A percentile compares a stretch with the other conserved stretches of the same genome.
Evolutionary conservation across 2,329 filamentous ascomycete genomes (phyloP).

Genomic region (Penicillium italicum): DNA sequence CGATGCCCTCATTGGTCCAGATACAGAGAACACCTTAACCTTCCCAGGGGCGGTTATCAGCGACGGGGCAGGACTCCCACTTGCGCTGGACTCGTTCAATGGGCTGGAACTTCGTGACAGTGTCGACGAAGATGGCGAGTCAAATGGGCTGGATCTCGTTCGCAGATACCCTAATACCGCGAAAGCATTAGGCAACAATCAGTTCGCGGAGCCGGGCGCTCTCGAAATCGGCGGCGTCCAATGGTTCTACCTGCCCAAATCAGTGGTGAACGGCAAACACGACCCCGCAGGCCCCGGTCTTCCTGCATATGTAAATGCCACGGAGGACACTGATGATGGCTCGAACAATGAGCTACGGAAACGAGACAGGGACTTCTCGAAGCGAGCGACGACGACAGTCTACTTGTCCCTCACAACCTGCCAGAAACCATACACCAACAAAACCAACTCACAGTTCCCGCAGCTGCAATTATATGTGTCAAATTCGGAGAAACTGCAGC

Average conservation of each 20-base stretch:
- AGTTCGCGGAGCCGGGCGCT: constrained; percentile 54
- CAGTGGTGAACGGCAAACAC: constrained; percentile 50
- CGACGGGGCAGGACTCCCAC: constrained; percentile 27
- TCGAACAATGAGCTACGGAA: constrained; percentile 16
- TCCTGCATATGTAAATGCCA: constrained; percentile 25
- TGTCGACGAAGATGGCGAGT: constrained; percentile 30
- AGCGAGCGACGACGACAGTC: constrained; percentile 52
- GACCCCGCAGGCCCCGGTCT: constrained; percentile 35
- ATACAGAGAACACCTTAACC: constrained; percentile 49
- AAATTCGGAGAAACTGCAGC: constrained; percentile 57
- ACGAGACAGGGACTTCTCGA: constrained; percentile 15
- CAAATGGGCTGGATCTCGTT: constrained; percentile 47
- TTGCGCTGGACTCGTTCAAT: constrained; percentile 29
- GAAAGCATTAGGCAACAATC: constrained; percentile 61
- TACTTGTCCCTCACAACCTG: constrained; percentile 88
- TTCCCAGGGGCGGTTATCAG: constrained; percentile 33
- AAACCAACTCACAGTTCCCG: constrained; percentile 52
- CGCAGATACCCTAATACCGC: constrained; percentile 53
- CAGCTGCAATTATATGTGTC: constrained; percentile 80
- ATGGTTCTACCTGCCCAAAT: constrained; percentile 61
- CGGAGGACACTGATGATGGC: constrained; percentile 17
- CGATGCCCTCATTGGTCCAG: constrained; percentile 46
- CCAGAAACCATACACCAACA: constrained; percentile 63
- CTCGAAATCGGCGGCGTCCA: constrained; percentile 60
- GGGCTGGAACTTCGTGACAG: constrained; percentile 32